phyloP scores from a whole-genome alignment of 2,329 filamentous ascomycete species.

The Exophiala sp. region DNA sequence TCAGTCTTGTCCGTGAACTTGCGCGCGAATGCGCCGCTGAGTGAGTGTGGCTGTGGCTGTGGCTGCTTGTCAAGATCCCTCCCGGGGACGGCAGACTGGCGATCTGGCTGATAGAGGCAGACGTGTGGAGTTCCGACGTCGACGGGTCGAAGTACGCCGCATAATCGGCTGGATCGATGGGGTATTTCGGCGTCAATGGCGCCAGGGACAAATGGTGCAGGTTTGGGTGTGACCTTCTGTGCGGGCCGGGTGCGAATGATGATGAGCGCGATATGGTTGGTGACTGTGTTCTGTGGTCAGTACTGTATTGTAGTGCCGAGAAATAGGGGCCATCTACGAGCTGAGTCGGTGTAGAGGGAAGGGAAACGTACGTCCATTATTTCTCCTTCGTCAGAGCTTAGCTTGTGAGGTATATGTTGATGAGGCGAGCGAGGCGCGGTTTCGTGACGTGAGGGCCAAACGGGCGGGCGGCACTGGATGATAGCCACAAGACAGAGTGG shows the following conservation, averaged over 20 bases:
- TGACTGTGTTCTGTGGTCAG: slow-evolving; percentile 4
- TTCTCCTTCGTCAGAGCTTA: too few relatives aligned
- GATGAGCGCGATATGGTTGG: slow-evolving; percentile 25
- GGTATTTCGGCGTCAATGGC: slow-evolving; percentile 52
- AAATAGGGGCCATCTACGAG: too few relatives aligned
- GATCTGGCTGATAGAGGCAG: slow-evolving; percentile 30
- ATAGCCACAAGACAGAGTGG: too few relatives aligned
- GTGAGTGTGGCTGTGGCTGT: not conserved
- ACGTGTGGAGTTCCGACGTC: slow-evolving; percentile 35
- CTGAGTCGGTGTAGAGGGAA: too few relatives aligned
- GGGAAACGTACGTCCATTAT: too few relatives aligned
- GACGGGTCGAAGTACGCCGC: slow-evolving; percentile 35
- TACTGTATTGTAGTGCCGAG: too few relatives aligned
- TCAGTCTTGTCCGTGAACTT: slow-evolving; percentile 21
- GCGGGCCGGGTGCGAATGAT: slow-evolving; percentile 28
- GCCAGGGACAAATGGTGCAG: slow-evolving; percentile 56
- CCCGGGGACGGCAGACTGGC: slow-evolving; percentile 29
- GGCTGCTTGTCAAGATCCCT: slow-evolving; percentile 20
- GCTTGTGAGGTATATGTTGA: too few relatives aligned
- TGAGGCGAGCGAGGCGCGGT: too few relatives aligned
- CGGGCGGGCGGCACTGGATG: too few relatives aligned
- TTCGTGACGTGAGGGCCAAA: too few relatives aligned
- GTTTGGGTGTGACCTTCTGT: slow-evolving; percentile 53
- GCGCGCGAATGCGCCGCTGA: slow-evolving; percentile 21
- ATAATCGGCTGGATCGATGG: slow-evolving; percentile 39